These are phyloP conservation scores for Striga hermonthica DNA, from an alignment of 305 asterid species.

Conservation along the genomic window DNA sequence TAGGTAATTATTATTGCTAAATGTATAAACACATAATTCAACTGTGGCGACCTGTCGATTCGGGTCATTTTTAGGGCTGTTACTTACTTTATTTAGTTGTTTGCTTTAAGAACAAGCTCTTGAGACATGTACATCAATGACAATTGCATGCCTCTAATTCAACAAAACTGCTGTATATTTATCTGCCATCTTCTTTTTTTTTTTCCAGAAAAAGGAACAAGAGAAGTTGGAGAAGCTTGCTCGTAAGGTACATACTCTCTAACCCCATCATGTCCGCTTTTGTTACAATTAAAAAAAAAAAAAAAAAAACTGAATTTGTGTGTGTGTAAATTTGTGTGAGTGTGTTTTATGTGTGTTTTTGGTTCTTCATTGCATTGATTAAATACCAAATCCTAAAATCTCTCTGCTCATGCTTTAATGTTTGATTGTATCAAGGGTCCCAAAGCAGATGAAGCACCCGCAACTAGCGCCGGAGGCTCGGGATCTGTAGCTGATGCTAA, in stretches of 20 bases:
- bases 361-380: no score
- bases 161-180: background rate
- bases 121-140: no score
- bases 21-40: no score
- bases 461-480: background rate
- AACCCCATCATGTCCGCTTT: background rate
- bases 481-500: background rate
- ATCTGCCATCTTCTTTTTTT: background rate
- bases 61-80: background rate
- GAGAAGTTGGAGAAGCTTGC: slow-evolving; percentile 2
- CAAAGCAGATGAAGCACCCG: background rate
- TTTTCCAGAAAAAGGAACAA: background rate
- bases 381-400: background rate
- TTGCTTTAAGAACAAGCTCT: background rate
- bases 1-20: background rate
- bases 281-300: no score
- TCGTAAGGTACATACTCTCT: background rate
- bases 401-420: background rate
- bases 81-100: background rate
- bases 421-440: background rate
- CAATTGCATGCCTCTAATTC: background rate
- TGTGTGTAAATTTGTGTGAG: no score
- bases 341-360: no score
- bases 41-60: background rate
- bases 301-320: no score